Evolutionary conservation across 1,284 basidiomycete genomes (phyloP).

Genomic region (Ganoderma meredithae): DNA sequence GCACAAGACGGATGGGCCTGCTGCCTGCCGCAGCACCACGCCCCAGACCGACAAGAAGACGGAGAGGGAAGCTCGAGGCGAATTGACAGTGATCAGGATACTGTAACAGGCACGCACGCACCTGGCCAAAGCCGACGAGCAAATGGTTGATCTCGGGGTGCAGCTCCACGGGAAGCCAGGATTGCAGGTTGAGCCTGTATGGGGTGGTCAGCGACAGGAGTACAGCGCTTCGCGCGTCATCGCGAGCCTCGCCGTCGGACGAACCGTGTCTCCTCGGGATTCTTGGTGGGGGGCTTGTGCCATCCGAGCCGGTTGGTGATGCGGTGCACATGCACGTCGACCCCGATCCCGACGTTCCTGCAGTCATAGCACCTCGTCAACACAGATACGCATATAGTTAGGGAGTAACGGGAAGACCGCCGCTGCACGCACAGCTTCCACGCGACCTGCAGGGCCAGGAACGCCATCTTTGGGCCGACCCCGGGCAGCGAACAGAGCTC

Average conservation of each 20-base stretch:
- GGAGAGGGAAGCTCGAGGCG: neutral
- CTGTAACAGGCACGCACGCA: too few relatives aligned
- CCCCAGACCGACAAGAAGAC: neutral
- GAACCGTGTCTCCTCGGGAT: conserved; percentile 87
- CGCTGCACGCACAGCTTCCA: conserved; percentile 76
- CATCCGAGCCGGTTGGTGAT: conserved; percentile 94
- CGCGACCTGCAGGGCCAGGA: conserved; percentile 81
- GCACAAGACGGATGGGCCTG: neutral
- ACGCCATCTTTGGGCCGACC: conserved; percentile 95
- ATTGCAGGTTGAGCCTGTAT: conserved; percentile 82
- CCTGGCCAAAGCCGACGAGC: conserved; percentile 95
- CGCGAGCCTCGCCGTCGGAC: neutral
- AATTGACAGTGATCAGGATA: conserved; percentile 14
- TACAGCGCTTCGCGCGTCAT: too few relatives aligned
- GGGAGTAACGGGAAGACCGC: neutral
- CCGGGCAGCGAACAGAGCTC: conserved; percentile 86
- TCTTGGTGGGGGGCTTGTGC: conserved; percentile 87
- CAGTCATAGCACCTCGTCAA: neutral
- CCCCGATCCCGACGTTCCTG: conserved; percentile 94
- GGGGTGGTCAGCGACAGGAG: conserved; percentile 1
- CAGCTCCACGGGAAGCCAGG: conserved; percentile 86
- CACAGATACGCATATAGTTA: neutral
- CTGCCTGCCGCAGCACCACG: neutral
- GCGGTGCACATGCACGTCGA: conserved; percentile 95
- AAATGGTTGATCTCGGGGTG: conserved; percentile 88